A percentile compares a stretch with the other conserved stretches of the same genome.
phyloP scores from a whole-genome alignment of 2,329 filamentous ascomycete species.

The Phaeosphaeriaceae sp. region DNA sequence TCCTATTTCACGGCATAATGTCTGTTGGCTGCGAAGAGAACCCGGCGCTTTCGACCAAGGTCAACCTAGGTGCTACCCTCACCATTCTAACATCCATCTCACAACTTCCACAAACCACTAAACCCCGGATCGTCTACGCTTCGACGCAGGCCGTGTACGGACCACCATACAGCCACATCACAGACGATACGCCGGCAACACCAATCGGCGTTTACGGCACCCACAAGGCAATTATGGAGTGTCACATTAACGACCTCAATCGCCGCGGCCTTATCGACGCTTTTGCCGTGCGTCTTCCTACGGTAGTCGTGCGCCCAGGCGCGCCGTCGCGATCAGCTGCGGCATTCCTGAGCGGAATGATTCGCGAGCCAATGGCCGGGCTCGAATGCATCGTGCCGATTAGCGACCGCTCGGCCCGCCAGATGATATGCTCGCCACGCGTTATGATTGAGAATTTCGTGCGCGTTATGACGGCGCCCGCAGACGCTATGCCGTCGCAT shows the following conservation, averaged over 20 bases:
- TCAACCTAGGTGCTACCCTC: conserved; percentile 64
- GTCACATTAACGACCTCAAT: conserved; percentile 66
- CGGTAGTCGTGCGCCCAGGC: conserved; percentile 65
- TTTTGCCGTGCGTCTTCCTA: conserved; percentile 64
- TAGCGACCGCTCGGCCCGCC: conserved; percentile 55
- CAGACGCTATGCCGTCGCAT: conserved; percentile 50
- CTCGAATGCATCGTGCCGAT: conserved; percentile 54
- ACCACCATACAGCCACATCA: conserved; percentile 55
- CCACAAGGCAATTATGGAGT: conserved; percentile 66
- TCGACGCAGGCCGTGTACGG: conserved; percentile 20
- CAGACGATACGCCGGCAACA: conserved; percentile 44
- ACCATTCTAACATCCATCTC: conserved; percentile 44
- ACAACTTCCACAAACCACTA: not conserved
- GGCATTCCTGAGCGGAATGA: conserved; percentile 67
- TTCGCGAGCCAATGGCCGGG: conserved; percentile 59
- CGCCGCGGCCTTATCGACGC: conserved; percentile 58
- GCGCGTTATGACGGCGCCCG: conserved; percentile 56
- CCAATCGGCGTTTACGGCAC: conserved; percentile 67
- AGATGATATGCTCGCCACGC: conserved; percentile 62
- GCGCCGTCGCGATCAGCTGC: conserved; percentile 64
- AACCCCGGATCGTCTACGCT: not conserved
- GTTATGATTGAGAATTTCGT: conserved; percentile 61
- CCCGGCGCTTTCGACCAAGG: conserved; percentile 62
- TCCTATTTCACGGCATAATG: conserved; percentile 70
- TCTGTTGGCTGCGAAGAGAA: conserved; percentile 66